A percentile compares a stretch with the other conserved stretches of the same genome.
phyloP scores from a whole-genome alignment of 2,329 filamentous ascomycete species.

The Xylariaceae sp. region DNA sequence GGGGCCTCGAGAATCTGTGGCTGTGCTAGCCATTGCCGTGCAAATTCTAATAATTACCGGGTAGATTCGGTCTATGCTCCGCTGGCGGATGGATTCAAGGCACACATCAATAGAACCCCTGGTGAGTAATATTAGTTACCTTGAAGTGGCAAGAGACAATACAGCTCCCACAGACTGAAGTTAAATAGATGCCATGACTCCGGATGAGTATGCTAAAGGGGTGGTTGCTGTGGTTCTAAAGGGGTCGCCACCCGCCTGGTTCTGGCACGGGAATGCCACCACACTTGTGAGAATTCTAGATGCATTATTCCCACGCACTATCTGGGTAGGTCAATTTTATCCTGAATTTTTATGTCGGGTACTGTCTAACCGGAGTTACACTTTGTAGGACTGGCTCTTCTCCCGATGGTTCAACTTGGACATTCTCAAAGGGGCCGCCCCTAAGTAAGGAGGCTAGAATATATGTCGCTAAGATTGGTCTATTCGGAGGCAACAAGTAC shows the following conservation, averaged over 20 bases:
- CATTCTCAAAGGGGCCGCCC: too few species aligned
- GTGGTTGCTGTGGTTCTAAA: constrained; percentile 26
- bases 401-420: too few species aligned
- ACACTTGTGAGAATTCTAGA: constrained; percentile 18
- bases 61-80: constrained; percentile 28
- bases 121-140: constrained; percentile 7
- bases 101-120: constrained; percentile 27
- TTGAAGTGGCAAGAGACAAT: background rate
- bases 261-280: constrained; percentile 25
- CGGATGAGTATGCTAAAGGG: too few species aligned
- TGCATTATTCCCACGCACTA: constrained; percentile 20
- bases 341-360: too few species aligned
- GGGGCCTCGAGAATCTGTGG: background rate
- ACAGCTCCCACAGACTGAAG: too few species aligned
- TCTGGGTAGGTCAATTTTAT: too few species aligned
- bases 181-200: too few species aligned
- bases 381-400: too few species aligned
- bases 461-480: too few species aligned
- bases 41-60: background rate
- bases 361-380: too few species aligned
- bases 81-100: constrained; percentile 21
- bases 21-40: background rate
- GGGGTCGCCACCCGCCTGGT: constrained; percentile 25
- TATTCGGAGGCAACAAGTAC: too few species aligned
- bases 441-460: too few species aligned